Percentiles rank a stretch among this genome's conserved stretches.
These are phyloP conservation scores for Colletotrichum trifolii DNA, from an alignment of 2,329 filamentous ascomycete species.

Conservation along the genomic window DNA sequence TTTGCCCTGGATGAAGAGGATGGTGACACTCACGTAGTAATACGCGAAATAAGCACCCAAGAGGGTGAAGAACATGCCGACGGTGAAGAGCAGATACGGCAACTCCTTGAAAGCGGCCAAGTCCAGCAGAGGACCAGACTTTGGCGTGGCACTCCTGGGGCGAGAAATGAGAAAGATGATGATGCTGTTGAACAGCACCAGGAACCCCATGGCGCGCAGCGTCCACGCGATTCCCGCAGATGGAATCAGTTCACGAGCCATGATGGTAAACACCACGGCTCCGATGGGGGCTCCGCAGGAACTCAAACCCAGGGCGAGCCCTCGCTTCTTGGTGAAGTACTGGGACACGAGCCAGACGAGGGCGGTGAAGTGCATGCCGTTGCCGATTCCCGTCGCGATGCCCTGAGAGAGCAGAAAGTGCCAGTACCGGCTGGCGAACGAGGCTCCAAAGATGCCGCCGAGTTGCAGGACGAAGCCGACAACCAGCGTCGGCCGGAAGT, in stretches of 20 bases:
- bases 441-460: constrained; percentile 58
- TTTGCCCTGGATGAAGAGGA: not conserved
- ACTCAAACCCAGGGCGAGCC: constrained; percentile 67
- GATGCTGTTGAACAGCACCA: constrained; percentile 72
- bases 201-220: constrained; percentile 69
- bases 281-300: constrained; percentile 67
- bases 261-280: constrained; percentile 63
- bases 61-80: constrained; percentile 35
- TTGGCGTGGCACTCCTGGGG: constrained; percentile 12
- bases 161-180: constrained; percentile 21
- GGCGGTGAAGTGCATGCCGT: constrained; percentile 66
- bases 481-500: constrained; percentile 52
- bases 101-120: constrained; percentile 31
- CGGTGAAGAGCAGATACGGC: constrained; percentile 28
- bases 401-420: constrained; percentile 63
- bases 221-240: constrained; percentile 68
- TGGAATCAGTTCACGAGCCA: constrained; percentile 63
- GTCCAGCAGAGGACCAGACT: constrained; percentile 25
- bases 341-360: constrained; percentile 68
- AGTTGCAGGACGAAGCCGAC: constrained; percentile 51
- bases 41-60: constrained; percentile 32
- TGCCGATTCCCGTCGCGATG: constrained; percentile 62
- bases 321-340: constrained; percentile 66
- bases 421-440: constrained; percentile 56
- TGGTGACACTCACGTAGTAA: constrained; percentile 21